Conservation (phyloP, 768 basidiomycete genomes). For the Pilatotrama ljubarskyi region DNA sequence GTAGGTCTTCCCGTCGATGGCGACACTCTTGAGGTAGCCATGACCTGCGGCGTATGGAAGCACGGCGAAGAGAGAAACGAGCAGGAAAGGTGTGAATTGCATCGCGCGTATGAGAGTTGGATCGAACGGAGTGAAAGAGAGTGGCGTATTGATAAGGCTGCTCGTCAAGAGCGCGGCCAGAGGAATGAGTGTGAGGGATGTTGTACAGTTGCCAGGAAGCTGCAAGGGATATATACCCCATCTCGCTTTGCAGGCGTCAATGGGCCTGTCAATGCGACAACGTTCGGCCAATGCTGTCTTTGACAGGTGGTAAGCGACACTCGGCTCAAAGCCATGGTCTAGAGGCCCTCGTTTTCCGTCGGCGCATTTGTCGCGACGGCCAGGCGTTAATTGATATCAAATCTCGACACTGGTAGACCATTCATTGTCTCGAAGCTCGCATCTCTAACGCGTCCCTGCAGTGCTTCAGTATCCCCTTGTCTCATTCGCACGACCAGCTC, state of each 20-base stretch:
- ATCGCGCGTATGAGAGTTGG: background rate
- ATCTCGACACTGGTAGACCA: background rate
- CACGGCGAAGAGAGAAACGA: slow-evolving; percentile 22
- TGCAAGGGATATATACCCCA: background rate
- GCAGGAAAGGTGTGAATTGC: background rate
- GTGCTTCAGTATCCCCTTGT: too few relatives aligned
- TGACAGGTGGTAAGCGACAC: background rate
- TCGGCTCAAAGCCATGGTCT: background rate
- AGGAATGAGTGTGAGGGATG: background rate
- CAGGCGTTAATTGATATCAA: background rate
- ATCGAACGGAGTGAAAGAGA: background rate
- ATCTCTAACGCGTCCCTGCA: background rate
- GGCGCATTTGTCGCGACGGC: background rate
- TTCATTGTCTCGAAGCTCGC: background rate
- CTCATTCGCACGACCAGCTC: too few relatives aligned
- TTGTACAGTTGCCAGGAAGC: background rate
- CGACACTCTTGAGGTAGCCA: slow-evolving; percentile 43
- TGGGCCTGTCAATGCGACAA: background rate
- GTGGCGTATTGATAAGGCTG: slow-evolving; percentile 6
- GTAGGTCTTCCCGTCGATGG: slow-evolving; percentile 46
- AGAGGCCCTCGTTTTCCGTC: background rate
- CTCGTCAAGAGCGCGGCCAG: slow-evolving; percentile 23
- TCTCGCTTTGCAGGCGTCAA: background rate
- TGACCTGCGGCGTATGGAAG: slow-evolving; percentile 40
- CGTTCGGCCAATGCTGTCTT: background rate